Base-by-base conservation (phyloP, 1,284 basidiomycete species). In the Cutaneotrichosporon sp. region DNA sequence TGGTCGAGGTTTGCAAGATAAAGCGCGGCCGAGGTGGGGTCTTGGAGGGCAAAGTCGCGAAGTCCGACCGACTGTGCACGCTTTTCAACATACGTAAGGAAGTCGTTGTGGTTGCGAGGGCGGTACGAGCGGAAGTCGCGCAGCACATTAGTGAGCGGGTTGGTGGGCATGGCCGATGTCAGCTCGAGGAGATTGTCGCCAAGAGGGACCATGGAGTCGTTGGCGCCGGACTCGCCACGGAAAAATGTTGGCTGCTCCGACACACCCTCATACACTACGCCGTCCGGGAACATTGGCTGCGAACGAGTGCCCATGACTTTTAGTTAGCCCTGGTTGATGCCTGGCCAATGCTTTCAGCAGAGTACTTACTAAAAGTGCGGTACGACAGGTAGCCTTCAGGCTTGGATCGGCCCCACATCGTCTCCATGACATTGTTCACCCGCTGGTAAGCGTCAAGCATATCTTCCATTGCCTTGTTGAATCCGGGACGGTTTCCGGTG, bases 171-270 rank as follows among this genome's bases (percentile, higher is more conserved):
- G 39, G 51, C 38, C 36, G 42, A 26, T 14, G 57, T 59, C 37
- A 59, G 40, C 53, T 59, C 57, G 41, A 59, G 57, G n/a, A 59
- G 57, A 53, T 59, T 59, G 51, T 59, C 57, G 22, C 57, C 57
- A 38, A 59, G 54, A 3, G 57, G 57, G 2, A 59, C 54, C 57
- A 59, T 59, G 36, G 54, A 55, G 57, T 59, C 57, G 57, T 59
- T 59, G 40, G 57, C 57, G 4, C 57, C 57, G 4, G 53, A 55
- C 54, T 59, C 57, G 51, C 57, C 57, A 17, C 57, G 57, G 51
- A 59, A 52, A 48, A 53, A 50, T 51, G 53, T 55, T 22, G 57
- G 57, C 57, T 59, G 36, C 39, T 55, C 49, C 15, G 50, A 52
- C n/a, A 59, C 57, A 21, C 57, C 57, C 53, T 59, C 57, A 51